Evolutionary conservation across 805 yeast species (phyloP), one percentile per base, ranked within the genome.

Genomic region (Candida rishiriensis): DNA sequence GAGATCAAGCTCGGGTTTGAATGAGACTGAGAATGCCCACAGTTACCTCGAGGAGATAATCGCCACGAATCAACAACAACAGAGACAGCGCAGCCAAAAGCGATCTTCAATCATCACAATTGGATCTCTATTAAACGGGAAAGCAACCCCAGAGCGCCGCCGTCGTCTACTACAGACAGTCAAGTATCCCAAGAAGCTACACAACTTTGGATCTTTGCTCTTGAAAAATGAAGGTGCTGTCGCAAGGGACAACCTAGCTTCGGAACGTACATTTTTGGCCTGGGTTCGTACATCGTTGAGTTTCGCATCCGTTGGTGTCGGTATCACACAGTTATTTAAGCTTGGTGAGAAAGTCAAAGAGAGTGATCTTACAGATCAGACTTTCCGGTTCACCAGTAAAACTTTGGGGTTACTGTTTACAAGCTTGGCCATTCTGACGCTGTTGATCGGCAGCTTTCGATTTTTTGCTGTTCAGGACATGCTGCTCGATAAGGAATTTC

Each of bases 171-270:
- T 21, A 7, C 4, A 21, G 26, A 21, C 26, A 15, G 49, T 53
- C 14, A 55, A 55, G 33, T 41, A 31, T 7, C 64, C 65, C 0
- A 43, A 42, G 17, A 50, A 53, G 6, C 39, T 56, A 16, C 46
- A 53, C 41, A 54, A 67, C n/a, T 48, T 53, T n/a, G 75, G 75
- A 2, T 57, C 71, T 0, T 51, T 66, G n/a, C 42, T 68, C 14
- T 42, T 75, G 29, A 83, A 78, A 51, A 78, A 79, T 47, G 75
- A 72, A 44, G 81, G 81, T 0, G 63, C 82, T 0, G 83, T 78
- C 10, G 83, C 83, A 0, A 69, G 85, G 56, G 85, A 79, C 54
- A 83, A 79, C 54, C 68, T 81, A 66, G 85, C 86, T 10, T 78
- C 78, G 39, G 85, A 81, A 51, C 64, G 86, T 53, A 80, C 85